phyloP scores from a whole-genome alignment of 2,329 filamentous ascomycete species.

The Diplodia scrobiculata region DNA sequence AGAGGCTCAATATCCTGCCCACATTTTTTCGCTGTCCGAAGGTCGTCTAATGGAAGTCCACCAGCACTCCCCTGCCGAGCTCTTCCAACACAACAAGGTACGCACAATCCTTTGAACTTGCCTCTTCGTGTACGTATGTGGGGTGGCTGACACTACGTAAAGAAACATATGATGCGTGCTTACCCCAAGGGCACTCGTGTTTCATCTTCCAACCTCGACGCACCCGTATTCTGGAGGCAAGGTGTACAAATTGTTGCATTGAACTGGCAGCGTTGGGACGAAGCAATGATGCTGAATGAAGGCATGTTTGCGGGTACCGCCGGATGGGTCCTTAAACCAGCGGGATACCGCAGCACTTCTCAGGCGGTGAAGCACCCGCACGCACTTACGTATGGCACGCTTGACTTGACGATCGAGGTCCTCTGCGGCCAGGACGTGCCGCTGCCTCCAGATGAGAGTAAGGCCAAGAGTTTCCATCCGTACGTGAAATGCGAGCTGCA shows the following conservation, averaged over 20 bases:
- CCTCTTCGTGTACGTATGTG: not conserved
- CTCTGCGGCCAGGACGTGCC: constrained; percentile 77
- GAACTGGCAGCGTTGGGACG: constrained; percentile 91
- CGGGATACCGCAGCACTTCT: constrained; percentile 63
- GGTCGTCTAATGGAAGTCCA: constrained; percentile 67
- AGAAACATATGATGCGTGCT: constrained; percentile 76
- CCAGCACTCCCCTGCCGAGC: constrained; percentile 54
- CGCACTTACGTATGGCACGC: constrained; percentile 53
- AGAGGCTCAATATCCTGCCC: constrained; percentile 58
- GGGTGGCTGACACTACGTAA: not conserved
- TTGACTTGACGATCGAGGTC: constrained; percentile 72
- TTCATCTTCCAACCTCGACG: constrained; percentile 82
- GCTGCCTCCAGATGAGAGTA: constrained; percentile 59
- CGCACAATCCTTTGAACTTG: not conserved
- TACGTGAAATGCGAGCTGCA: constrained; percentile 80
- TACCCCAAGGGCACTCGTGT: constrained; percentile 84
- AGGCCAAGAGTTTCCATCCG: constrained; percentile 64
- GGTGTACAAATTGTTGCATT: constrained; percentile 89
- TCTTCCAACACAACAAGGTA: constrained; percentile 77
- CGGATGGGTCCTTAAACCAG: constrained; percentile 85
- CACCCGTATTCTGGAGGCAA: constrained; percentile 80
- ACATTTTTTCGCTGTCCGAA: constrained; percentile 67
- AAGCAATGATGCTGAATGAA: constrained; percentile 94
- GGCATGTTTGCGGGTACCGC: constrained; percentile 81
- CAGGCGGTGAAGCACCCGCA: constrained; percentile 47